Percentiles rank a stretch among this genome's conserved stretches.
These are phyloP conservation scores for Fusarium falciforme DNA, from an alignment of 2,329 filamentous ascomycete genomes.

Conservation along the genomic window DNA sequence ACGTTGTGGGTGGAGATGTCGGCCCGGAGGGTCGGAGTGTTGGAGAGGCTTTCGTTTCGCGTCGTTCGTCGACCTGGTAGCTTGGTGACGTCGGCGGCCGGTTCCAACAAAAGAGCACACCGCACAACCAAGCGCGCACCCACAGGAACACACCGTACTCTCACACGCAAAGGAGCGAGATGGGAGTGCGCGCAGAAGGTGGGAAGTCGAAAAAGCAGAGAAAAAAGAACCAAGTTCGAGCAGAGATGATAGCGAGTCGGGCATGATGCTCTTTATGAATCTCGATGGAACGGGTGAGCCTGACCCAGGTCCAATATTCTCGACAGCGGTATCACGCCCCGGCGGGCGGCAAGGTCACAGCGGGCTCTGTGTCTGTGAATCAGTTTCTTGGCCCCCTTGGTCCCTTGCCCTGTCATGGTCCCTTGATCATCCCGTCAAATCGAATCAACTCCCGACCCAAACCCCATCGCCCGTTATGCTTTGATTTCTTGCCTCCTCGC, in stretches of 20 bases:
- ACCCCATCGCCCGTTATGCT: constrained; percentile 23
- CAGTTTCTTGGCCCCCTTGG: constrained; percentile 19
- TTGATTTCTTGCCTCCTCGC: constrained; percentile 22
- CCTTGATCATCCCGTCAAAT: constrained; percentile 27
- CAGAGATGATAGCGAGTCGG: constrained; percentile 1
- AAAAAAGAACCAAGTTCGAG: constrained; percentile 2
- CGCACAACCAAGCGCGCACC: constrained; percentile 31
- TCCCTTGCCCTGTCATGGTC: constrained; percentile 27
- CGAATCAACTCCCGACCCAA: constrained; percentile 32
- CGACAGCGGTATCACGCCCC: constrained; percentile 11
- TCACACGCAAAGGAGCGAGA: constrained; percentile 9
- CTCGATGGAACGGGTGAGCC: constrained; percentile 20
- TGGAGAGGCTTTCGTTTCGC: constrained; percentile 40
- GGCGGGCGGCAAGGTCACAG: constrained; percentile 19
- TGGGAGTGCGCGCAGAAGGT: constrained; percentile 8
- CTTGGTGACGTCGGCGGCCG: constrained; percentile 45
- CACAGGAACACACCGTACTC: constrained; percentile 26
- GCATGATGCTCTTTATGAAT: constrained; percentile 32
- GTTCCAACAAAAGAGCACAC: constrained; percentile 37
- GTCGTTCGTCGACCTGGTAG: constrained; percentile 39
- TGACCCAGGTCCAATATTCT: constrained; percentile 11
- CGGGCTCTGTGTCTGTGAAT: constrained; percentile 25
- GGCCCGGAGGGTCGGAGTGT: constrained; percentile 42
- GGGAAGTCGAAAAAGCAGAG: constrained; percentile 7
- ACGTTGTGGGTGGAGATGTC: constrained; percentile 45